Evolutionary conservation across 768 basidiomycete species (phyloP).

Genomic region (Xanthoconium stramineum): DNA sequence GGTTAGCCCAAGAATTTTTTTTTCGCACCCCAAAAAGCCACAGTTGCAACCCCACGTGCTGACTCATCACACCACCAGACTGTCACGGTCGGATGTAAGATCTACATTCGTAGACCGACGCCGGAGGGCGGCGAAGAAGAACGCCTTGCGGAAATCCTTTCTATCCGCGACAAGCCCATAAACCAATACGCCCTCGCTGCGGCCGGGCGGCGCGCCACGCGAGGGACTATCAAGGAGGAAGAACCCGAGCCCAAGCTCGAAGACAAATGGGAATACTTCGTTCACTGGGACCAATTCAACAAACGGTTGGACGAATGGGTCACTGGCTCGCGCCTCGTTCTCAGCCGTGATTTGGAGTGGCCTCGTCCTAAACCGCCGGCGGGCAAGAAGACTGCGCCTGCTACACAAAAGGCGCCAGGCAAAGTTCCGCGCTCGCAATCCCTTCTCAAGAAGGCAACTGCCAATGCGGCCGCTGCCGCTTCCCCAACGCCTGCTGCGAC

Average conservation of each 20-base stretch:
- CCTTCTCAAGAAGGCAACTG: constrained; percentile 66
- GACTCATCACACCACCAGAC: constrained; percentile 51
- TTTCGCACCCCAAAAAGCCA: constrained; percentile 25
- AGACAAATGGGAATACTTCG: constrained; percentile 91
- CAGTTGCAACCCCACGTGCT: constrained; percentile 20
- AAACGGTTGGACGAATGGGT: constrained; percentile 99
- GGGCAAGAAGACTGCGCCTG: constrained; percentile 49
- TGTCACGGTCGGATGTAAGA: constrained; percentile 91
- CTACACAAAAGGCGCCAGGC: constrained; percentile 52
- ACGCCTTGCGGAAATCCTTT: constrained; percentile 92
- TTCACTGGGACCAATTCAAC: constrained; percentile 99
- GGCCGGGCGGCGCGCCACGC: constrained; percentile 37
- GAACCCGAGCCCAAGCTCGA: constrained; percentile 56
- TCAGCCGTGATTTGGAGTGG: constrained; percentile 89
- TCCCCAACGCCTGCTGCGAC: constrained; percentile 57
- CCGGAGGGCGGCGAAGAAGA: constrained; percentile 78
- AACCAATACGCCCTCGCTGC: constrained; percentile 47
- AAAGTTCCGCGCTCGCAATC: constrained; percentile 59
- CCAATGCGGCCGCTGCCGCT: constrained; percentile 64
- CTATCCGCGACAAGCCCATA: constrained; percentile 83
- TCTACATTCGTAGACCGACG: constrained; percentile 82
- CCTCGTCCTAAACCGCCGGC: constrained; percentile 78
- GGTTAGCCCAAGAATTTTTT: constrained; percentile 40
- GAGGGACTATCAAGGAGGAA: constrained; percentile 40
- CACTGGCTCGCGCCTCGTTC: constrained; percentile 77